Conservation (phyloP, 768 basidiomycete species). For the Chalciporus chontae region DNA sequence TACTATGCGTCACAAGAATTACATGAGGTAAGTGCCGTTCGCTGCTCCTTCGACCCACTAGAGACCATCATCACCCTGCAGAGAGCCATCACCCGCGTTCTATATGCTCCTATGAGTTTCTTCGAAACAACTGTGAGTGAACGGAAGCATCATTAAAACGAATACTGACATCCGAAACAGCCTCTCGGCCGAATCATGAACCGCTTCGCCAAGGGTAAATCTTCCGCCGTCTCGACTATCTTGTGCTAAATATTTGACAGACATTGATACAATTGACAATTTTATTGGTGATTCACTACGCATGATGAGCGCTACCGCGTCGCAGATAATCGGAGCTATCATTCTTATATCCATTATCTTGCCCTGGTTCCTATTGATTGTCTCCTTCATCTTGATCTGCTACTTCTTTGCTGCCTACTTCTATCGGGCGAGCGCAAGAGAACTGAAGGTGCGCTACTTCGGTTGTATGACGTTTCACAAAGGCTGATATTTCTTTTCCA, state of each 20-base stretch:
- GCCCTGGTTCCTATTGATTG: slow-evolving; percentile 83
- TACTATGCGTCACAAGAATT: slow-evolving; percentile 74
- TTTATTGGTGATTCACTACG: slow-evolving; percentile 71
- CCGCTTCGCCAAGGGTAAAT: slow-evolving; percentile 74
- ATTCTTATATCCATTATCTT: slow-evolving; percentile 74
- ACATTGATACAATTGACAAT: slow-evolving; percentile 82
- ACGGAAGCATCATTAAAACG: not conserved
- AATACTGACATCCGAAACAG: slow-evolving; percentile 28
- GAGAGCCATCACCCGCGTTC: slow-evolving; percentile 62
- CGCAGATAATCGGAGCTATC: slow-evolving; percentile 68
- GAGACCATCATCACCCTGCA: slow-evolving; percentile 19
- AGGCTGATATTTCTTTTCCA: slow-evolving; percentile 22
- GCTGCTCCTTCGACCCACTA: not conserved
- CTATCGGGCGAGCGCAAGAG: slow-evolving; percentile 83
- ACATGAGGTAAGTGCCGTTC: slow-evolving; percentile 45
- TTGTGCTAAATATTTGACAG: slow-evolving; percentile 22
- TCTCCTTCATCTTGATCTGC: slow-evolving; percentile 51
- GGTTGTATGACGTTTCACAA: not conserved
- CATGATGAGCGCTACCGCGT: slow-evolving; percentile 62
- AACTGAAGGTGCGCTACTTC: slow-evolving; percentile 60
- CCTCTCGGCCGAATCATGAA: slow-evolving; percentile 89
- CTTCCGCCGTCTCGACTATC: not conserved
- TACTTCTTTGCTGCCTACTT: slow-evolving; percentile 76
- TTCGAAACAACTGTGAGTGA: slow-evolving; percentile 75
- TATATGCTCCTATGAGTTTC: slow-evolving; percentile 87